A percentile compares a stretch with the other conserved stretches of the same genome.
These are phyloP conservation scores for Russula olivacea DNA, from an alignment of 768 basidiomycete genomes.

Conservation along the genomic window DNA sequence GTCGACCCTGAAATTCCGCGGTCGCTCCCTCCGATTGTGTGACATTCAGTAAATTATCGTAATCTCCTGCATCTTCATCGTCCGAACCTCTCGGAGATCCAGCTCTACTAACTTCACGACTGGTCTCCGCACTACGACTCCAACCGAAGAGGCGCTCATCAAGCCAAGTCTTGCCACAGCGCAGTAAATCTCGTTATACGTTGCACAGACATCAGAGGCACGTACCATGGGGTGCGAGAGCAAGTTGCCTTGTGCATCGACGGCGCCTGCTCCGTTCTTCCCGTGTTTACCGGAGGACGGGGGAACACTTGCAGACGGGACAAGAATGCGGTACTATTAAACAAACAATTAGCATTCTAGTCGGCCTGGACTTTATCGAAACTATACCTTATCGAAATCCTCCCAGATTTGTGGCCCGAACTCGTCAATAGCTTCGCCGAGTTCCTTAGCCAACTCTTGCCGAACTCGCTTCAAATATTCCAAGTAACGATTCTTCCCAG, in stretches of 20 bases:
- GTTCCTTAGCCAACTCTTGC: conserved; percentile 69
- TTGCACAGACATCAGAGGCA: conserved; percentile 21
- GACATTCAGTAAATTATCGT: conserved; percentile 72
- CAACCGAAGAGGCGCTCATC: conserved; percentile 91
- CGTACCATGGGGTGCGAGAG: conserved; percentile 81
- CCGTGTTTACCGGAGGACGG: conserved; percentile 72
- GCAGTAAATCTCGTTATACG: neutral
- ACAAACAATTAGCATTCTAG: neutral
- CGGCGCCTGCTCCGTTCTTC: conserved; percentile 69
- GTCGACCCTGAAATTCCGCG: conserved; percentile 39
- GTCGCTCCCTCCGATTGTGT: conserved; percentile 4
- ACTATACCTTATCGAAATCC: conserved; percentile 72
- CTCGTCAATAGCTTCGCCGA: conserved; percentile 75
- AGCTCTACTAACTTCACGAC: conserved; percentile 55
- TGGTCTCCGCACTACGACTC: conserved; percentile 57
- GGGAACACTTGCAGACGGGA: conserved; percentile 78
- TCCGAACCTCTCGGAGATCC: conserved; percentile 74
- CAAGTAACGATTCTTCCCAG: conserved; percentile 79
- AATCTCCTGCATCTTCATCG: conserved; percentile 85
- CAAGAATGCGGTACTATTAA: conserved; percentile 50
- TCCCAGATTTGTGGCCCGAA: conserved; percentile 83
- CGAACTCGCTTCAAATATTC: conserved; percentile 70
- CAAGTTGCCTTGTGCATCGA: conserved; percentile 74
- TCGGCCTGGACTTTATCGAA: neutral
- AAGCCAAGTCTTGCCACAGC: conserved; percentile 57